phyloP scores from a whole-genome alignment of 176 grass and related monocot species.

The Pontederia crassipes region DNA sequence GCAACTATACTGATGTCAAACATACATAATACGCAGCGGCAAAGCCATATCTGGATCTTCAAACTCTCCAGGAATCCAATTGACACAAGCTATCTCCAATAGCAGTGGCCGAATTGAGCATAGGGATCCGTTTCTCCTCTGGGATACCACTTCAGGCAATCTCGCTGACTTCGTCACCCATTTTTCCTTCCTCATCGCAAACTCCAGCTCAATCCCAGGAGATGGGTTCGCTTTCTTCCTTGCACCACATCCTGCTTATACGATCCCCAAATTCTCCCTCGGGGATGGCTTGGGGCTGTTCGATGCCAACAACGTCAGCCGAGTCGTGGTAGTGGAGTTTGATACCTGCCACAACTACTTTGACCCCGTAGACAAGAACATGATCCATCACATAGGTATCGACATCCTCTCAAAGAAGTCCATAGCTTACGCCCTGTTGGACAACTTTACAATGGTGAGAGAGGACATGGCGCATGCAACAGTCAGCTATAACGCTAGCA shows the following conservation, averaged over 20 bases:
- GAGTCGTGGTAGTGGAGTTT: constrained; percentile 46
- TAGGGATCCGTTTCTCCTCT: background rate
- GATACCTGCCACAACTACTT: constrained; percentile 23
- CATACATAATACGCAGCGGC: no score
- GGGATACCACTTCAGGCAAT: constrained; percentile 10
- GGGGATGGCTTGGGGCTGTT: constrained; percentile 23
- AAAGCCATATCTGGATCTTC: no score
- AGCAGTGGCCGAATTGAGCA: background rate
- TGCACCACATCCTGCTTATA: background rate
- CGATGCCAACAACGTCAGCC: background rate
- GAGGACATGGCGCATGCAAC: background rate
- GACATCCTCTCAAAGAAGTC: background rate
- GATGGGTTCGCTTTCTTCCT: constrained; percentile 30
- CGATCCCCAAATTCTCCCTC: background rate
- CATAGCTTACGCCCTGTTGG: background rate
- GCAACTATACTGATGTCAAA: no score
- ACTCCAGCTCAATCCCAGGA: background rate
- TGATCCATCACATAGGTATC: constrained; percentile 3
- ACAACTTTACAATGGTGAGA: background rate
- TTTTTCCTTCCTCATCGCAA: constrained; percentile 11
- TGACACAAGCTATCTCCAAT: no score
- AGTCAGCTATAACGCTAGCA: no score
- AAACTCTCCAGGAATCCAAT: no score
- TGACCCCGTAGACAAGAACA: constrained; percentile 32
- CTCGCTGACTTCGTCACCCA: no score